Evolutionary conservation across 2,329 filamentous ascomycete genomes (phyloP), one percentile per base, ranked within the genome.

Genomic region (Fusarium pseudocircinatum): DNA sequence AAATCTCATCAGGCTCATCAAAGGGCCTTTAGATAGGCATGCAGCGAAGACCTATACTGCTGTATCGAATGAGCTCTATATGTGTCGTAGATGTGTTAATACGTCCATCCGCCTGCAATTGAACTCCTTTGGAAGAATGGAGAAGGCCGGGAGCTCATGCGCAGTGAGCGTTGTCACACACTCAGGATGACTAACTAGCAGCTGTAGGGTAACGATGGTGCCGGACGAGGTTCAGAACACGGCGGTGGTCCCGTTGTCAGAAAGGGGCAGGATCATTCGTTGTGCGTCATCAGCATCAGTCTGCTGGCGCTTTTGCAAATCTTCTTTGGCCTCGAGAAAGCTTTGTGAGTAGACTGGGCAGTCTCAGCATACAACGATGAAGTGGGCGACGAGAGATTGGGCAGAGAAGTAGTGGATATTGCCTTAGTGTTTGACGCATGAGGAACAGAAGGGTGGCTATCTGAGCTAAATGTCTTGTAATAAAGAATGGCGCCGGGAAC

Each of bases 31-130:
- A 6, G 39, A 42, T 14, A 39, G 20, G 20, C 37, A 2, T 12
- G 13, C 7, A 4, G 20, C 12, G 20, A 40, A 40, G 13, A 9
- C 39, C 20, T 40, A 1, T 3, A 40, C 18, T 10, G 16, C 9
- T 18, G 8, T 18, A 8, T 36, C 16, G 16, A 10, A 18, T 42
- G 14, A 42, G 22, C 5, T n/a, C 22, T 8, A 42, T 15, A 42
- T 42, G 14, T 42, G 22, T 42, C 39, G 13, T n/a, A 42, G 39
- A 42, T 42, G 6, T 42, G 14, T 42, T 15, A 5, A n/a, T n/a
- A 6, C 15, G 39, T 2, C 39, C 22, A 42, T n/a, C 6, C 0
- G 22, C 6, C 22, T n/a, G 39, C 6, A 16, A 9, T 0, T 42
- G 22, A 16, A 4, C 14, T 42, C 14, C 8, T 42, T 2, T 6